Conservation (phyloP, 2,329 filamentous ascomycete genomes). For the Talaromyces sp. region DNA sequence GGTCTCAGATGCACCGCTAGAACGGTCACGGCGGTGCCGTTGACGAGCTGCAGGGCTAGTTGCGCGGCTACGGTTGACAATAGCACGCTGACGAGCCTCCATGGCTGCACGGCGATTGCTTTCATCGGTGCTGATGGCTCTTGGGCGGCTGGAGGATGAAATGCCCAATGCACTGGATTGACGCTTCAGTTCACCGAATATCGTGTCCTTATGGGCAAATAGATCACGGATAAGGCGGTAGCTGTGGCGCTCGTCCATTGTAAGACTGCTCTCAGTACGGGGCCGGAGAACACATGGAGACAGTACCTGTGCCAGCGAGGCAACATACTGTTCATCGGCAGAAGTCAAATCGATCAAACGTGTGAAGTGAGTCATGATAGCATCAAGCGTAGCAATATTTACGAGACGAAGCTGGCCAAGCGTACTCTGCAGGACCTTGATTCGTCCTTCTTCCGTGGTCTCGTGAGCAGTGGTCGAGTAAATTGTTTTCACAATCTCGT, state of each 20-base stretch:
- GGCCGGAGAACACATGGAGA: constrained; percentile 88
- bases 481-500: constrained; percentile 97
- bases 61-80: constrained; percentile 71
- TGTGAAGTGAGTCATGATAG: constrained; percentile 97
- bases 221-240: constrained; percentile 89
- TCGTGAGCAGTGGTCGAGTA: constrained; percentile 83
- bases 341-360: constrained; percentile 95
- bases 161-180: constrained; percentile 44
- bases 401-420: constrained; percentile 91
- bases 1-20: constrained; percentile 68
- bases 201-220: constrained; percentile 89
- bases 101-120: constrained; percentile 91
- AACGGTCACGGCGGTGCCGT: constrained; percentile 77
- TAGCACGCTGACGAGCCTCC: constrained; percentile 86
- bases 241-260: constrained; percentile 92
- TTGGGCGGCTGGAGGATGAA: constrained; percentile 66
- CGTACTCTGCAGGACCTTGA: constrained; percentile 92
- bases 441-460: constrained; percentile 73
- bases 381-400: constrained; percentile 98
- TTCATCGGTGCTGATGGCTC: constrained; percentile 92
- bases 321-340: constrained; percentile 83
- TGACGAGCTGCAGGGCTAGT: constrained; percentile 64
- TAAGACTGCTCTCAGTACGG: constrained; percentile 82
- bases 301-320: constrained; percentile 71
- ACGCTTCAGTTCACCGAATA: constrained; percentile 95